Evolutionary conservation across 225 moss, liverwort and hornwort species (phyloP).

Genomic region (Rhytidiadelphus loreus): DNA sequence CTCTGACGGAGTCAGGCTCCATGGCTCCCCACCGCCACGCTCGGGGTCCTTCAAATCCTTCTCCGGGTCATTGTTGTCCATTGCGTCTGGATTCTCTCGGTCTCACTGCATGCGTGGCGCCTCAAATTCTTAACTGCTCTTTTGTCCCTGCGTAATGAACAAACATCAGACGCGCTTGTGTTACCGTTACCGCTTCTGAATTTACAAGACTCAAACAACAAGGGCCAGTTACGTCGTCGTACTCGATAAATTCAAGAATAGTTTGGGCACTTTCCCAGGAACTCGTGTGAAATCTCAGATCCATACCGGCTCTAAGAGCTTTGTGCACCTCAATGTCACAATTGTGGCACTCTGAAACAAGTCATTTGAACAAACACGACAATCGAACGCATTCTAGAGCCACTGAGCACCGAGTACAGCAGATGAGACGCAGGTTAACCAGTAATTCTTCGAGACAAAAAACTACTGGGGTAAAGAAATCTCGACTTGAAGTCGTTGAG

Average conservation of each 20-base stretch:
- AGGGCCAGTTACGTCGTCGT: not conserved
- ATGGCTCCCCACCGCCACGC: not conserved
- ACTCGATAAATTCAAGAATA: not conserved
- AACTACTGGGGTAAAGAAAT: not conserved
- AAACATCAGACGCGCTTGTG: not conserved
- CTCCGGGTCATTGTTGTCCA: not conserved
- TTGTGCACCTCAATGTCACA: not conserved
- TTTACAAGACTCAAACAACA: not conserved
- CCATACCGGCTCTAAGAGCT: not conserved
- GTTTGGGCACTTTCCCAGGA: not conserved
- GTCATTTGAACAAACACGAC: not conserved
- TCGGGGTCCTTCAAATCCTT: not conserved
- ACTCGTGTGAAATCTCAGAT: not conserved
- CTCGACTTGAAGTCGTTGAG: not conserved
- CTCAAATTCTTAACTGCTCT: not conserved
- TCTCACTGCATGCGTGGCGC: not conserved
- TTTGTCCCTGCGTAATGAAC: not conserved
- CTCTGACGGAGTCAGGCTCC: not conserved
- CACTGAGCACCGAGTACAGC: not conserved
- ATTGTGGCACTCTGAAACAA: not conserved
- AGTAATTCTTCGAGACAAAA: not conserved
- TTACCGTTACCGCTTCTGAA: not conserved
- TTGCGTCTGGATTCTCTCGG: not conserved
- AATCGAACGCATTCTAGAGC: not conserved
- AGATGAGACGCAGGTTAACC: not conserved